Conservation (phyloP, 176 grass and related monocot genomes). For the Phyllostachys edulis region DNA sequence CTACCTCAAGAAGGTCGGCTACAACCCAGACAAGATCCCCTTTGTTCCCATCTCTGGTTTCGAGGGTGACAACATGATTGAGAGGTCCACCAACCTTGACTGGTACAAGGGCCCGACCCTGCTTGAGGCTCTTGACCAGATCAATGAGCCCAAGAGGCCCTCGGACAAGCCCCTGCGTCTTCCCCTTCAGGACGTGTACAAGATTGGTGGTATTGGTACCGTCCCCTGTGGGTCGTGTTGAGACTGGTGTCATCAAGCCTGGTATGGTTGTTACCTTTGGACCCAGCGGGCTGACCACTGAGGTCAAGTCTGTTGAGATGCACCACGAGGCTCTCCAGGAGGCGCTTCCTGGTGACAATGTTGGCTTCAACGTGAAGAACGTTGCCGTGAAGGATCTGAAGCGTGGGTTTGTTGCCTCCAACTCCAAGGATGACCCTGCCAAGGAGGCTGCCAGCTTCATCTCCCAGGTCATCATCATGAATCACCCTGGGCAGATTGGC, state of each 20-base stretch:
- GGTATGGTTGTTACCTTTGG: slow-evolving; percentile 86
- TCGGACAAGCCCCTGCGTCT: too few relatives aligned
- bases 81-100: too few relatives aligned
- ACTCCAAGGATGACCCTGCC: slow-evolving; percentile 93
- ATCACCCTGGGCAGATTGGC: slow-evolving; percentile 91
- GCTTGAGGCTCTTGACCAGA: too few relatives aligned
- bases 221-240: slow-evolving; percentile 59
- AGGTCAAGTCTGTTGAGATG: slow-evolving; percentile 96
- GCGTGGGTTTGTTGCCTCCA: slow-evolving; percentile 78
- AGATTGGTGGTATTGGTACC: too few relatives aligned
- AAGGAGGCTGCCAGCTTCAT: slow-evolving; percentile 87
- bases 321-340: slow-evolving; percentile 86
- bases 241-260: slow-evolving; percentile 79
- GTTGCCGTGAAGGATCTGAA: slow-evolving; percentile 89
- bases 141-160: too few relatives aligned
- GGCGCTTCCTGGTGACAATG: slow-evolving; percentile 77
- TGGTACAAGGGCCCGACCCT: too few relatives aligned
- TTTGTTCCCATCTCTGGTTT: too few relatives aligned
- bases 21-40: too few relatives aligned
- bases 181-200: too few relatives aligned
- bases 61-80: too few relatives aligned
- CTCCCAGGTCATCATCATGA: slow-evolving; percentile 95
- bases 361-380: slow-evolving; percentile 85
- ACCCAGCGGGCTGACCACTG: slow-evolving; percentile 72
- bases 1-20: too few relatives aligned